Percentiles rank a stretch among this genome's conserved stretches.
Conservation (phyloP, 2,329 filamentous ascomycete genomes). For the Simplicillium aogashimaense region DNA sequence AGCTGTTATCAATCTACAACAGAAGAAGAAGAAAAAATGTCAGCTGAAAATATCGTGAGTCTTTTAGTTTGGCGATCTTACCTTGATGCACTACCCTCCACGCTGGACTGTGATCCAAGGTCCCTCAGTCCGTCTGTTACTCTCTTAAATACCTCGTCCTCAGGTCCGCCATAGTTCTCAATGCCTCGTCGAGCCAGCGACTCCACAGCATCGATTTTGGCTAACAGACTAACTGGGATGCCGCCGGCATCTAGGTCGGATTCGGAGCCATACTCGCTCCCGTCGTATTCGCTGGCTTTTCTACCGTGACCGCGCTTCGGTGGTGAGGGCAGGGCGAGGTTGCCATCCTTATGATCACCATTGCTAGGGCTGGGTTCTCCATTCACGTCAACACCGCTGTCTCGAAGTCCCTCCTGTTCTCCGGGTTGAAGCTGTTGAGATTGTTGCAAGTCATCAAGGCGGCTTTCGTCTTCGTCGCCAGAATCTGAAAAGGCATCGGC, state of each 20-base stretch:
- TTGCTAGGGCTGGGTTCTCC: conserved; percentile 8
- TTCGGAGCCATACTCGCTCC: conserved; percentile 65
- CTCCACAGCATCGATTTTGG: conserved; percentile 64
- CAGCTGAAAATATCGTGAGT: conserved; percentile 1
- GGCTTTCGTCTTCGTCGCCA: conserved; percentile 46
- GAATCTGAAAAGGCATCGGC: conserved; percentile 63
- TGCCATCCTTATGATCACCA: conserved; percentile 23
- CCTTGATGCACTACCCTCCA: conserved; percentile 65
- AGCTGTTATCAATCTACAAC: conserved; percentile 60
- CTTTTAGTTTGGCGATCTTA: conserved; percentile 23
- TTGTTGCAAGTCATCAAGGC: conserved; percentile 28
- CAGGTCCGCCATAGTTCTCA: conserved; percentile 54
- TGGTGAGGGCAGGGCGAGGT: conserved; percentile 33
- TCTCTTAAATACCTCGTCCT: conserved; percentile 57
- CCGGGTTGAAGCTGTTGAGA: background rate
- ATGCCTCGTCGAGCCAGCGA: conserved; percentile 56
- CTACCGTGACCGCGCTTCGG: conserved; percentile 38
- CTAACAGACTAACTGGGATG: conserved; percentile 55
- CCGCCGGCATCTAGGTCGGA: conserved; percentile 61
- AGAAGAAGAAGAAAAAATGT: background rate
- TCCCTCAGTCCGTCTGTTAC: conserved; percentile 62
- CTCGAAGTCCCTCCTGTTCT: conserved; percentile 1
- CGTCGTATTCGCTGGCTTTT: conserved; percentile 53
- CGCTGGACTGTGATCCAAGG: conserved; percentile 60
- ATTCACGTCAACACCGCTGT: conserved; percentile 4